phyloP scores from a whole-genome alignment of 768 basidiomycete species.

The Lactarius akahatsu region DNA sequence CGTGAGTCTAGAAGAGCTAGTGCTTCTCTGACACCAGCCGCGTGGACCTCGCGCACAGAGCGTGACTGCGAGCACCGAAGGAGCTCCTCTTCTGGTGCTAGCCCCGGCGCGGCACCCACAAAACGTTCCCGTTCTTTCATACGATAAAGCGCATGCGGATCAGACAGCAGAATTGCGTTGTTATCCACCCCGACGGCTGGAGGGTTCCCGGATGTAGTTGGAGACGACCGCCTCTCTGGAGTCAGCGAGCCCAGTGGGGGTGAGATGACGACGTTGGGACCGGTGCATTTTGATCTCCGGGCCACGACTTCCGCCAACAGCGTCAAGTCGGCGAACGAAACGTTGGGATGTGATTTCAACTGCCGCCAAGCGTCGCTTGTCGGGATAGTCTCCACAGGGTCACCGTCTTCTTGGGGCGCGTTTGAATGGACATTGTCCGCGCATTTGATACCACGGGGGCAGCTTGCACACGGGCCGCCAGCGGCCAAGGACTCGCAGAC shows the following conservation, averaged over 20 bases:
- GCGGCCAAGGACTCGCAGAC: slow-evolving; percentile 60
- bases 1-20: slow-evolving; percentile 64
- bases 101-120: slow-evolving; percentile 46
- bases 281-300: slow-evolving; percentile 73
- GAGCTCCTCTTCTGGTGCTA: slow-evolving; percentile 62
- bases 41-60: slow-evolving; percentile 61
- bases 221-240: slow-evolving; percentile 47
- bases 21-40: slow-evolving; percentile 73
- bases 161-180: slow-evolving; percentile 48
- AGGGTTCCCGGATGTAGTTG: slow-evolving; percentile 27
- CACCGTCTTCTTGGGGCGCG: slow-evolving; percentile 30
- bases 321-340: slow-evolving; percentile 77
- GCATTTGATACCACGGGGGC: slow-evolving; percentile 44
- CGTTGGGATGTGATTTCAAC: slow-evolving; percentile 86
- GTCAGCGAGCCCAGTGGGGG: slow-evolving; percentile 50
- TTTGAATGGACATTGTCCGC: slow-evolving; percentile 26
- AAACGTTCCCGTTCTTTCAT: slow-evolving; percentile 43
- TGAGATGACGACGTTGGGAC: slow-evolving; percentile 63
- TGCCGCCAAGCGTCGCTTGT: slow-evolving; percentile 83
- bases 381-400: slow-evolving; percentile 56
- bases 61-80: slow-evolving; percentile 58
- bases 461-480: slow-evolving; percentile 53
- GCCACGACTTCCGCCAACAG: slow-evolving; percentile 89
- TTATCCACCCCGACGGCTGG: slow-evolving; percentile 29
- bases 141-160: slow-evolving; percentile 54